Base-by-base conservation (phyloP, 495 filamentous ascomycete genomes). In the Terfezia claveryi region DNA sequence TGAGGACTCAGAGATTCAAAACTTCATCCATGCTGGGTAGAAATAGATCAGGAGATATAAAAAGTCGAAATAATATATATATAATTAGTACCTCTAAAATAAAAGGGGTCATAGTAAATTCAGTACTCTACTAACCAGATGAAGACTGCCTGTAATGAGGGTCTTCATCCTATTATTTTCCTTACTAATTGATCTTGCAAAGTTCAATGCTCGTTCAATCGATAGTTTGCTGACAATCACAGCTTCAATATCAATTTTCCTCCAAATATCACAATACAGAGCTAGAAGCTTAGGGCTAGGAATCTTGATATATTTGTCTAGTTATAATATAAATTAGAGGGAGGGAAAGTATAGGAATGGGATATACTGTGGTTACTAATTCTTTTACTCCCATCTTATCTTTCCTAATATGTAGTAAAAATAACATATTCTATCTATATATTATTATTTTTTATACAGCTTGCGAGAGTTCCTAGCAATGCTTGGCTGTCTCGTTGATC, bases 101-200 rank as follows among this genome's bases (percentile, higher is more conserved):
- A n/a, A n/a, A 2, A 27, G 27, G 27, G 27, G 27, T 49, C 60
- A 54, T 49, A 72, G 38, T 16, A 69, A 36, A 27, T 62, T 60
- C 57, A 81, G 65, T 16, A 76, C 76, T 9, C 74, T 74, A 1
- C 78, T 76, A 10, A 81, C 74, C 17, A 81, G 65, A 61, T 80
- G 73, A 23, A 80, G 66, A 58, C 79, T 81, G 8, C 79, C 79
- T 11, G 79, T 81, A 32, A 82, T 71, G 17, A 81, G 62, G 1
- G 70, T 71, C 37, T 77, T 61, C 53, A 64, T 57, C 2, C 67
- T 66, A 12, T 16, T 44, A 10, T 57, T 14, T 49, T 59, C 23
- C 9, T 46, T 51, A 11, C 64, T 59, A 8, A 66, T 57, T 2
- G 38, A 14, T 53, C 50, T 59, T 0, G 69, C 69, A 27, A 55